Percentiles rank a stretch among this genome's conserved stretches.
Evolutionary conservation across 805 yeast species (phyloP).

Genomic region (Myxozyma neglecta): DNA sequence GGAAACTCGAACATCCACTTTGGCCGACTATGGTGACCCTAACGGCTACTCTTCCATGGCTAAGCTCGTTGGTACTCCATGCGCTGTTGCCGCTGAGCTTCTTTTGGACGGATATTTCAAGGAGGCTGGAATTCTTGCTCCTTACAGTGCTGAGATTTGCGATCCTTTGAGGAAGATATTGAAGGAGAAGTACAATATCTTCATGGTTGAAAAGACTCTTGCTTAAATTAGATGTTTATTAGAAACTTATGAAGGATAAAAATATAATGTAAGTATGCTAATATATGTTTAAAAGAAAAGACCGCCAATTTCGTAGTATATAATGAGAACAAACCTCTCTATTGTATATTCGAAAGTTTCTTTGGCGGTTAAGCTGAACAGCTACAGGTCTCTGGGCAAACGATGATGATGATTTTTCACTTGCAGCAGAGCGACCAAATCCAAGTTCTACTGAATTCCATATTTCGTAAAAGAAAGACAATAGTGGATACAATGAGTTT

Average conservation of each 20-base stretch:
- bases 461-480: too few relatives aligned
- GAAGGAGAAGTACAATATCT: constrained; percentile 86
- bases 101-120: constrained; percentile 74
- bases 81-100: constrained; percentile 90
- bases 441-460: too few relatives aligned
- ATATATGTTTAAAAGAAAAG: background rate
- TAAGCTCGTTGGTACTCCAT: constrained; percentile 95
- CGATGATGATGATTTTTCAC: too few relatives aligned
- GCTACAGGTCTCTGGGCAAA: too few relatives aligned
- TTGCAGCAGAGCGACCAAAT: too few relatives aligned
- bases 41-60: constrained; percentile 98
- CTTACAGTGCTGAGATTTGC: constrained; percentile 86
- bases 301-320: too few relatives aligned
- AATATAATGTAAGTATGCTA: background rate
- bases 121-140: constrained; percentile 86
- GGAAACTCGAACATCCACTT: constrained; percentile 92
- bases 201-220: constrained; percentile 81
- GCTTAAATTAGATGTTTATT: constrained; percentile 29
- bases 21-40: constrained; percentile 86
- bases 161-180: constrained; percentile 87
- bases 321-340: too few relatives aligned
- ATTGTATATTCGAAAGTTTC: too few relatives aligned
- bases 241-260: background rate
- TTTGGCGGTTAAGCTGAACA: too few relatives aligned
- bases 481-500: too few relatives aligned